These are phyloP conservation scores for Pseudoscleropodium purum DNA, from an alignment of 225 moss, liverwort and hornwort genomes.

Conservation along the genomic window DNA sequence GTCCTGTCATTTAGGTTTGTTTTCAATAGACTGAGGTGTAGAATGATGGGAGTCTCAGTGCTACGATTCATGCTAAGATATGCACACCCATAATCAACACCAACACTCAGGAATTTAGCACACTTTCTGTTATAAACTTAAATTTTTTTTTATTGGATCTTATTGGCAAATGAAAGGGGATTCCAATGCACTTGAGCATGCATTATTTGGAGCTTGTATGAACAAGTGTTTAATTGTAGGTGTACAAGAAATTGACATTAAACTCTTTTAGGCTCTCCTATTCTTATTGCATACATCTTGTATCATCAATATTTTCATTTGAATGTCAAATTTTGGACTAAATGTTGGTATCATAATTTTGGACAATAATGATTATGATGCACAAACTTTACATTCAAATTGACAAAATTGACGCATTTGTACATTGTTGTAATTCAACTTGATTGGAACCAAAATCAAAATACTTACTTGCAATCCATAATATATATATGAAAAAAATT, in stretches of 20 bases:
- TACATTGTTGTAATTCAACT: not conserved
- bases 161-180: not conserved
- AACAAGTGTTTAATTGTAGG: not conserved
- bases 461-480: not conserved
- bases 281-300: not conserved
- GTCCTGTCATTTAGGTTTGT: not conserved
- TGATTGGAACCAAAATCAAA: not conserved
- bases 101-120: not conserved
- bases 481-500: not conserved
- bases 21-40: not conserved
- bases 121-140: no score
- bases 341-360: not conserved
- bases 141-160: not conserved
- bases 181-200: not conserved
- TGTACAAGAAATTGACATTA: accelerated
- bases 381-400: not conserved
- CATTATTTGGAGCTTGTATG: not conserved
- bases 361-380: not conserved
- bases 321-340: not conserved
- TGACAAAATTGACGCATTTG: not conserved
- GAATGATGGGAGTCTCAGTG: not conserved
- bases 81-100: not conserved
- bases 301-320: not conserved
- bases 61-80: not conserved
- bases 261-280: not conserved